Base-by-base conservation (phyloP, 2,329 filamentous ascomycete species). In the Blastomyces percursus region DNA sequence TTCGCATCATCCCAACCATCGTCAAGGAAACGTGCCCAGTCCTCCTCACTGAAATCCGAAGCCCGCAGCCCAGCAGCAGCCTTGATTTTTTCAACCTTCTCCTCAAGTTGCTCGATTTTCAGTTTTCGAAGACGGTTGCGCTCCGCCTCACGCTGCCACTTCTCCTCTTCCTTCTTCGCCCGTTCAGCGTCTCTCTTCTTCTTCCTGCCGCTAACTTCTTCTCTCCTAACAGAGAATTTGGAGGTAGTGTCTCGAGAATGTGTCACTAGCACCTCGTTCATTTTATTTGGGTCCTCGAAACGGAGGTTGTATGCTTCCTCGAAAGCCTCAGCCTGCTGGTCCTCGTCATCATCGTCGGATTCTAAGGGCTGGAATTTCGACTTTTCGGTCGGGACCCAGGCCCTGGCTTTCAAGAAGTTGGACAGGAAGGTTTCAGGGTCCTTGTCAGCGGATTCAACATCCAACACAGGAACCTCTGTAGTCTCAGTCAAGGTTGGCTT, bases 251-350 rank as follows among this genome's bases (percentile, higher is more conserved):
- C 91, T 84, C 93, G 88, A 62, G 93, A 88, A 76, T 96, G 96
- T 6, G 92, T 91, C 70, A 88, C 86, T 40, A 99, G 80, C 59
- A 89, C 86, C 75, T 96, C 91, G 72, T 96, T 96, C 69, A 90
- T 86, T 72, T 90, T 91, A 64, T 83, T 83, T 0, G 94, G 91
- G 69, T 97, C 90, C 73, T 99, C 94, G 71, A 99, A 99, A 42
- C 94, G 88, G 76, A 96, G 78, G 77, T 99, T 99, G 78, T 96
- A 99, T 4, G 92, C 92, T 67, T 89, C 83, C 77, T 99, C 94
- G 70, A 93, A 96, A 64, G 88, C 85, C 54, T 97, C 93, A 32
- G 92, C 92, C 55, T 84, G 82, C 35, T 84, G 82, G 38, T 89
- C 85, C 52, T 90, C 83, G 7, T 86, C 84, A n/a, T 85, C 90